Evolutionary conservation across 805 yeast species (phyloP).

Genomic region (Lipomyces yamadae): DNA sequence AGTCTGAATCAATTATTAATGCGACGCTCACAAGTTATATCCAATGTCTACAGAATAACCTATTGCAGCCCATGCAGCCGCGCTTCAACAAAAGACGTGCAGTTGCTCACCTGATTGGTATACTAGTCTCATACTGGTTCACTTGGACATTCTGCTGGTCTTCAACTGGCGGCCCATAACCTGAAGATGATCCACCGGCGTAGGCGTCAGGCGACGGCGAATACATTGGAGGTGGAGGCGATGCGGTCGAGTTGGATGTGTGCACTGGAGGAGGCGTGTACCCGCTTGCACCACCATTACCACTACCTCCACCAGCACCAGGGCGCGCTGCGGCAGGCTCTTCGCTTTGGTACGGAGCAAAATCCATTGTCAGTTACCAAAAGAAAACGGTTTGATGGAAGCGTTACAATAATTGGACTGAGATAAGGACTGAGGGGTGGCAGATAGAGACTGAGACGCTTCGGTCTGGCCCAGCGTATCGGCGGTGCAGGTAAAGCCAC

Average conservation of each 20-base stretch:
- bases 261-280: conserved; percentile 20
- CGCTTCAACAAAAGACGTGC: not conserved
- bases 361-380: conserved; percentile 29
- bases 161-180: conserved; percentile 16
- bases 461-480: not conserved
- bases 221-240: conserved; percentile 30
- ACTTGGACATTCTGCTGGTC: conserved; percentile 27
- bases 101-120: conserved; percentile 32
- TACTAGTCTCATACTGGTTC: conserved; percentile 35
- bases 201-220: conserved; percentile 25
- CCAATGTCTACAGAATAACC: not conserved
- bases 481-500: no score
- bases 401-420: not conserved
- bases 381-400: not conserved
- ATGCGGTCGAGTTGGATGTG: conserved; percentile 9
- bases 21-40: not conserved
- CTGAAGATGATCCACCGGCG: conserved; percentile 18
- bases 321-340: conserved; percentile 35
- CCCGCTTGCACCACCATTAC: conserved; percentile 5
- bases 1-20: conserved; percentile 20
- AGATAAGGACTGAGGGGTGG: not conserved
- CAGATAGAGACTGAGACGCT: not conserved
- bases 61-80: not conserved
- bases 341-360: conserved; percentile 38
- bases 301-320: not conserved